Conservation (phyloP, 2,329 filamentous ascomycete species). For the Dactylella cylindrospora region DNA sequence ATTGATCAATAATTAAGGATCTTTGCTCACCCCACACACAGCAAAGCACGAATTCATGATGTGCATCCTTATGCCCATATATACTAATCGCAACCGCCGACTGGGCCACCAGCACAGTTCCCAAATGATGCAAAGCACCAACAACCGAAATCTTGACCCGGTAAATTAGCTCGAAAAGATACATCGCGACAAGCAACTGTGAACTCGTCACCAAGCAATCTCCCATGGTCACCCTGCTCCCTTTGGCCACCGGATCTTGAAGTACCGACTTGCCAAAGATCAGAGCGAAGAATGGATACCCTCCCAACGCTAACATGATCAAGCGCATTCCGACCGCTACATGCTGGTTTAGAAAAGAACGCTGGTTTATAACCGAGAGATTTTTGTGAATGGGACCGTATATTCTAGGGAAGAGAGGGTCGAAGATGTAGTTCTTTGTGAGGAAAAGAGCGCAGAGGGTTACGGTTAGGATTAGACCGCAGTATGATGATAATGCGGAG, state of each 20-base stretch:
- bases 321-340: constrained; percentile 9
- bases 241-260: neutral
- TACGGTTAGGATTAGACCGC: constrained; percentile 16
- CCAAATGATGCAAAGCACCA: constrained; percentile 18
- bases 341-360: constrained; percentile 26
- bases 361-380: constrained; percentile 1
- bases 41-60: constrained; percentile 21
- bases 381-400: neutral
- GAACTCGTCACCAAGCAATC: constrained; percentile 14
- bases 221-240: constrained; percentile 6
- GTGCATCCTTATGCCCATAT: constrained; percentile 18
- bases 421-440: constrained; percentile 19
- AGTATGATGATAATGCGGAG: constrained; percentile 9
- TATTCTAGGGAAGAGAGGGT: constrained; percentile 2
- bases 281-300: constrained; percentile 20
- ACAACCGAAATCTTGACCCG: constrained; percentile 14
- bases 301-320: constrained; percentile 8
- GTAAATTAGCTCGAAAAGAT: constrained; percentile 28
- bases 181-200: constrained; percentile 20
- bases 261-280: constrained; percentile 10
- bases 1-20: neutral
- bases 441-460: constrained; percentile 11
- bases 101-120: constrained; percentile 18
- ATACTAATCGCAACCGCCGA: constrained; percentile 21
- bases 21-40: constrained; percentile 27